Percentiles rank a stretch among this genome's conserved stretches.
phyloP scores from a whole-genome alignment of 441 rosid species.

The Biscutella auriculata region DNA sequence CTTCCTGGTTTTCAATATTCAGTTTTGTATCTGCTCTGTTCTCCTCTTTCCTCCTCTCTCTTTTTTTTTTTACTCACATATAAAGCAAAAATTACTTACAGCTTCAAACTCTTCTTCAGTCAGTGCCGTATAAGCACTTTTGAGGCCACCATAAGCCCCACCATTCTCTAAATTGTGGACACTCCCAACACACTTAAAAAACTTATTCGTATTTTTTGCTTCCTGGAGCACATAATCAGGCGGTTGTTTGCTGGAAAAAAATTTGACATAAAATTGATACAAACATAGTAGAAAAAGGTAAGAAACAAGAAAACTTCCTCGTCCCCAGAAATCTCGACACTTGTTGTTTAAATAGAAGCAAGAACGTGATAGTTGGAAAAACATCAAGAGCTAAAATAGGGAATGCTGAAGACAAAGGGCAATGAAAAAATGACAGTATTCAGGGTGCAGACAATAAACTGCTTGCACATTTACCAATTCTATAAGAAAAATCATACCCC shows the following conservation, averaged over 20 bases:
- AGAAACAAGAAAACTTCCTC: not conserved
- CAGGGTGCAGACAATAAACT: constrained; percentile 1
- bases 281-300: not conserved
- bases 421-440: not conserved
- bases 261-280: constrained; percentile 13
- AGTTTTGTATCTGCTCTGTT: not conserved
- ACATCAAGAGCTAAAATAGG: not conserved
- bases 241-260: constrained; percentile 72
- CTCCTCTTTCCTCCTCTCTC: not conserved
- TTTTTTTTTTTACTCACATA: not conserved
- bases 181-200: constrained; percentile 66
- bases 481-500: constrained; percentile 46
- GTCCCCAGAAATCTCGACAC: not conserved
- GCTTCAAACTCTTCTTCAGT: constrained; percentile 87
- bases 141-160: constrained; percentile 44
- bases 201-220: constrained; percentile 80
- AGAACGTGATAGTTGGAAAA: not conserved
- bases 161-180: constrained; percentile 56
- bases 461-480: constrained; percentile 2
- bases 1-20: not conserved
- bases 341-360: not conserved
- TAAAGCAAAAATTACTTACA: constrained; percentile 46
- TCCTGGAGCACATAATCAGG: constrained; percentile 93
- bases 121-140: constrained; percentile 68
- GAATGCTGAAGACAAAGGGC: not conserved